Base-by-base conservation (phyloP, 495 filamentous ascomycete genomes). In the Trichoderma asperelloides region DNA sequence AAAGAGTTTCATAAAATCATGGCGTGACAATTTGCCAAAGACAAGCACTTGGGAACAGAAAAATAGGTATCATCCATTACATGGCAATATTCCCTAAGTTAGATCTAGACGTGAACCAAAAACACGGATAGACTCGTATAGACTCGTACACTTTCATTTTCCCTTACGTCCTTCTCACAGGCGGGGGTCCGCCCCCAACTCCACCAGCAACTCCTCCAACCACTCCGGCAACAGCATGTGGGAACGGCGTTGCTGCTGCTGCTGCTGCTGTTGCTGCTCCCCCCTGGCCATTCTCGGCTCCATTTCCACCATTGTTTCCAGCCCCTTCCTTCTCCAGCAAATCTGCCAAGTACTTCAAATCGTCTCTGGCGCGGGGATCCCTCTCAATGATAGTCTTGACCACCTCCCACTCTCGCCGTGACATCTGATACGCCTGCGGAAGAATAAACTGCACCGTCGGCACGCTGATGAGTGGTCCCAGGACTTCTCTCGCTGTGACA, bases 361-460 rank as follows among this genome's bases (percentile, higher is more conserved):
- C 81, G 0, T 79, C 73, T 18, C 80, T 74, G 0, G 82, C 73
- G 43, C 70, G 71, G 1, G 82, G 83, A 57, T 88, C 84, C 0
- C 78, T 78, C 62, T 78, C 76, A 12, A 88, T 78, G 27, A 89
- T 86, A 63, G 82, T 80, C 45, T 81, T 80, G 66, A 93, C 83
- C 13, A 91, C 79, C 33, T 81, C 79, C 78, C 91, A 86, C 72
- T 92, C 89, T 3, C 77, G 75, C 16, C 82, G 78, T 40, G 85
- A 79, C 78, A 88, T 88, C 23, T 81, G 81, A 7, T 84, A 85
- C 1, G 86, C 87, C 64, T 89, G 86, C 13, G 86, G 83, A 18
- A 93, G 78, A 8, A 92, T 75, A 70, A 90, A 86, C n/a, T 80
- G 76, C 6, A 92, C 84, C 0, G 87, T 87, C 1, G 88, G 87